Percentiles rank a stretch among this genome's conserved stretches.
phyloP scores from a whole-genome alignment of 2,329 filamentous ascomycete genomes.

The Ophiocordyceps sinensis region DNA sequence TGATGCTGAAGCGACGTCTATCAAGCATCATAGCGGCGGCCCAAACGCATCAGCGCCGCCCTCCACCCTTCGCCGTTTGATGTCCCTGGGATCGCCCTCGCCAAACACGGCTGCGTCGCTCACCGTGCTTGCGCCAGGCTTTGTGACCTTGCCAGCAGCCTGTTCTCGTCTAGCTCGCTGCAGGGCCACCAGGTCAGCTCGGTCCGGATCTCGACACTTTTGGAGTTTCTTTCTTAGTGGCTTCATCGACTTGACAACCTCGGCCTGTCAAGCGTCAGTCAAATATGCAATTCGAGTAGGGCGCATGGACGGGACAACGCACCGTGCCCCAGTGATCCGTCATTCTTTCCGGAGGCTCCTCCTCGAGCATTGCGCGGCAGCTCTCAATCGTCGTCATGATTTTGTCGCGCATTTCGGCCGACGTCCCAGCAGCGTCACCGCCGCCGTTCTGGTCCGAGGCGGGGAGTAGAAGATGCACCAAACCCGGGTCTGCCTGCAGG shows the following conservation, averaged over 20 bases:
- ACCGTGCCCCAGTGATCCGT: slow-evolving; percentile 39
- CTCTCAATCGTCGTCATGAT: slow-evolving; percentile 32
- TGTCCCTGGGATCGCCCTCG: slow-evolving; percentile 18
- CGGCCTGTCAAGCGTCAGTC: slow-evolving; percentile 19
- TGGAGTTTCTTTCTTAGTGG: slow-evolving; percentile 55
- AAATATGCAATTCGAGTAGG: background rate
- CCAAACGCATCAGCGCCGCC: slow-evolving; percentile 33
- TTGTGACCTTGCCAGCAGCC: slow-evolving; percentile 29
- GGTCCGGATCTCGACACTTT: slow-evolving; percentile 59
- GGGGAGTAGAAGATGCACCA: slow-evolving; percentile 36
- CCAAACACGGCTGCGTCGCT: slow-evolving; percentile 34
- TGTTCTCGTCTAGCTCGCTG: slow-evolving; percentile 49
- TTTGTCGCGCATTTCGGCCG: slow-evolving; percentile 25
- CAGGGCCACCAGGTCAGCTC: slow-evolving; percentile 55
- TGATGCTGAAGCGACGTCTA: no score
- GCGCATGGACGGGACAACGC: slow-evolving; percentile 6
- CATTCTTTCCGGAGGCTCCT: slow-evolving; percentile 42
- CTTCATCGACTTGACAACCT: slow-evolving; percentile 30
- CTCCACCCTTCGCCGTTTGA: slow-evolving; percentile 31
- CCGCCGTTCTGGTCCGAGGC: slow-evolving; percentile 17
- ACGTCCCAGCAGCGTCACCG: slow-evolving; percentile 8
- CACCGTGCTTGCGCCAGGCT: slow-evolving; percentile 10
- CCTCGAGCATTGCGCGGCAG: slow-evolving; percentile 39
- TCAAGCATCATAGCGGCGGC: slow-evolving; percentile 18
- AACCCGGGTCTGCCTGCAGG: slow-evolving; percentile 54